Evolutionary conservation across 129 eudicot species (phyloP), one percentile per base, ranked within the genome.

Genomic region (Chrysanthemum seticuspe): DNA sequence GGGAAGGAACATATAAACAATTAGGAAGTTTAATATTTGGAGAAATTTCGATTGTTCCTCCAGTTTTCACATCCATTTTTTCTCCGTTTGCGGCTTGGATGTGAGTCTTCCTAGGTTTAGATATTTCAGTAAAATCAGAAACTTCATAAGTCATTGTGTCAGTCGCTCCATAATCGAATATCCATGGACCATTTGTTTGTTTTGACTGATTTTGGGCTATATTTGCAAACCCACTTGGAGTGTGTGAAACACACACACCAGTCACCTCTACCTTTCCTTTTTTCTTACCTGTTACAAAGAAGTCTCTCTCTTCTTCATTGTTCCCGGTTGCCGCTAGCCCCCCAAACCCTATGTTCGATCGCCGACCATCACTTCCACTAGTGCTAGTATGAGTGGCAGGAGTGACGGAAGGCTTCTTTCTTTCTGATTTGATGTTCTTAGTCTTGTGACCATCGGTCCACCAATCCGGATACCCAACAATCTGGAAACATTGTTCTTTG

Each of bases 1-100:
- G 2, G 5, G 74, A 69, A 12, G 74, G 50, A 2, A 69, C 62
- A 52, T 52, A 69, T 2, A 69, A 19, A 25, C 50, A 69, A 52
- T 69, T 69, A 5, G 44, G 44, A 9, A 69, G 60, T 14, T 69
- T 52, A 1, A 69, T 51, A 18, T 11, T 49, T 5, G 7, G 34
- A 6, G 54, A 45, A 10, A 66, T 15, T 11, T 66, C 16, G 13
- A 66, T 66, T 3, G 71, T 66, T 47, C 56, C 71, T 47, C 71
- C 56, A 3, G 12, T 12, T 21, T 66, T 19, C 12, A 66, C 70
- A 4, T 1, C 55, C 70, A 65, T 19, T 45, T 47, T 19, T n/a
- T 9, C 56, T 49, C 36, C 10, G 5, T 47, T 66, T 21, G 71
- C 56, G 0, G 55, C 34, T 45, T 66, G 5, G 16, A 19, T 66